A percentile compares a stretch with the other conserved stretches of the same genome.
Conservation (phyloP, 257 asterid genomes). For the Solanum sparsipilum region DNA sequence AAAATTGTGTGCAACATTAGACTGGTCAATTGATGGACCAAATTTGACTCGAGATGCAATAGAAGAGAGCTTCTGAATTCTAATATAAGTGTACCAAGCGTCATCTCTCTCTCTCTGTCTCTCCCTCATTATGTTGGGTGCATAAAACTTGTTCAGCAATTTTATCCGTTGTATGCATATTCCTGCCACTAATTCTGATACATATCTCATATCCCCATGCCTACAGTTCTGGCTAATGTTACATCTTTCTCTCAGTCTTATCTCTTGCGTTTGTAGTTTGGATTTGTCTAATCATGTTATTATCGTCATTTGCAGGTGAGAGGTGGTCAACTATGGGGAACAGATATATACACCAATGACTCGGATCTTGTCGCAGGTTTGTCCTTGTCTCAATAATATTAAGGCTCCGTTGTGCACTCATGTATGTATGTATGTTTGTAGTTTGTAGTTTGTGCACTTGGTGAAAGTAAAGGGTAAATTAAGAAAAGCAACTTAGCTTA, state of each 20-base stretch:
- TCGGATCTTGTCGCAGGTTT: slow-evolving; percentile 97
- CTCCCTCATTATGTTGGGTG: background rate
- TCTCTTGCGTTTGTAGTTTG: background rate
- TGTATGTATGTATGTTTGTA: background rate
- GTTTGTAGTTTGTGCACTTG: background rate
- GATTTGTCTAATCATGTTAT: background rate
- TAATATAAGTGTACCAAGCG: background rate
- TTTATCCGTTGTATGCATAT: background rate
- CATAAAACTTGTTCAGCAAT: background rate
- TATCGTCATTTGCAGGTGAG: slow-evolving; percentile 62
- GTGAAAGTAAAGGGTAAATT: background rate
- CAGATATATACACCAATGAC: slow-evolving; percentile 92
- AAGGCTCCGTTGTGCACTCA: background rate
- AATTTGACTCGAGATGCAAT: background rate
- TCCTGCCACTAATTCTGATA: background rate
- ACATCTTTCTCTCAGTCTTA: background rate
- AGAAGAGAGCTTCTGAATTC: background rate
- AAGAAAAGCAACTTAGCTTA: background rate
- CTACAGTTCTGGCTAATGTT: background rate
- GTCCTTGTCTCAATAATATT: background rate
- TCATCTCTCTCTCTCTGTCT: background rate
- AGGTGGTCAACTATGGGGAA: slow-evolving; percentile 98
- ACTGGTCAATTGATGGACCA: background rate
- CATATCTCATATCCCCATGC: background rate
- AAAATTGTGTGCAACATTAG: background rate